Evolutionary conservation across 2,329 filamentous ascomycete genomes (phyloP).

Genomic region (Claviceps digitariae): DNA sequence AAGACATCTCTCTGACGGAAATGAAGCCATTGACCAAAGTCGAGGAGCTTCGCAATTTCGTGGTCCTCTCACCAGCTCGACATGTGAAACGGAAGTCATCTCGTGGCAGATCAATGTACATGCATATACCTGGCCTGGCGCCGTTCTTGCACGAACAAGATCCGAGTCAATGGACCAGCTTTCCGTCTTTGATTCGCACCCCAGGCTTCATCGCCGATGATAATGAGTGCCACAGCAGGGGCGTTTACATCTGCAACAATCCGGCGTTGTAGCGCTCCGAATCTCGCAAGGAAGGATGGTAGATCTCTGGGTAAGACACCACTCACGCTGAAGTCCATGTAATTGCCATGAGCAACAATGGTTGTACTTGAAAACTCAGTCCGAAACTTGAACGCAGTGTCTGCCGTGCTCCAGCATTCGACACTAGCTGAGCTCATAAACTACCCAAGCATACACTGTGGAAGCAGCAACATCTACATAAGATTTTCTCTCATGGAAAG

Average conservation of each 20-base stretch:
- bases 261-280: background rate
- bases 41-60: background rate
- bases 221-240: background rate
- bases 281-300: background rate
- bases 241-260: background rate
- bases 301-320: background rate
- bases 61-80: background rate
- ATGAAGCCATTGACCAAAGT: background rate
- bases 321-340: background rate
- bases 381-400: background rate
- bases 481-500: background rate
- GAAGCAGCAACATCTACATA: background rate
- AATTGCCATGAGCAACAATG: background rate
- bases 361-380: background rate
- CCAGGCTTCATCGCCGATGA: background rate
- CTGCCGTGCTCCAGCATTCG: background rate
- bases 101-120: background rate
- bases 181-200: too few species aligned
- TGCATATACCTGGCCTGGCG: too few species aligned
- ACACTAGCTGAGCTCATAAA: background rate
- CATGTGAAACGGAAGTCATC: too few species aligned
- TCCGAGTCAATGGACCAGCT: too few species aligned
- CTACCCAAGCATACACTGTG: background rate
- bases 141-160: too few species aligned
- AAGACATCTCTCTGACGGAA: background rate